These are phyloP conservation scores for Linnemannia schmuckeri DNA, from an alignment of 192 early-diverging fungal genomes.

Conservation along the genomic window DNA sequence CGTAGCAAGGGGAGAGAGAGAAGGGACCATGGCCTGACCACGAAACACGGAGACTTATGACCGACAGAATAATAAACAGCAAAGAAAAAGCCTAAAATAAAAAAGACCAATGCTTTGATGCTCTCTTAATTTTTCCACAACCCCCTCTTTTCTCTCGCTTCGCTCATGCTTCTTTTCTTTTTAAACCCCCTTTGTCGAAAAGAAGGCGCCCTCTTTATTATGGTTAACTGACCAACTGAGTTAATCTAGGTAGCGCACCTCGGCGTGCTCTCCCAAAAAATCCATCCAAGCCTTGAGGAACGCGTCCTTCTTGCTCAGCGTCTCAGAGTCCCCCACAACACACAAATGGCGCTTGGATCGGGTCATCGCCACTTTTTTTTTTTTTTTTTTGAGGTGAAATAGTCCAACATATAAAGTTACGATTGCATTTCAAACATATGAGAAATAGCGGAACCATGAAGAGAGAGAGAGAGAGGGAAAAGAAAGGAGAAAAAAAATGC, in stretches of 20 bases:
- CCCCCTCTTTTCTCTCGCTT: neutral
- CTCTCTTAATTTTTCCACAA: neutral
- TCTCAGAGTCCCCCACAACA: slow-evolving; percentile 83
- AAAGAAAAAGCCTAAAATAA: neutral
- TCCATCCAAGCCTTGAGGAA: slow-evolving; percentile 66
- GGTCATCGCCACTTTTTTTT: slow-evolving; percentile 82
- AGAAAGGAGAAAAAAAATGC: neutral
- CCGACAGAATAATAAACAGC: neutral
- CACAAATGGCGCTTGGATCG: slow-evolving; percentile 88
- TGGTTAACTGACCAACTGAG: no score
- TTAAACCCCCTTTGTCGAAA: neutral
- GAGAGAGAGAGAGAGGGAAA: neutral
- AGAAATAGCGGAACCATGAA: neutral
- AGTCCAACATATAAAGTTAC: neutral
- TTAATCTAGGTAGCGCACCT: slow-evolving; percentile 63
- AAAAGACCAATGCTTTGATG: neutral
- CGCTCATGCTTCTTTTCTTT: neutral
- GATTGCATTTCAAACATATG: neutral
- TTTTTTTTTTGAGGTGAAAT: slow-evolving; percentile 8
- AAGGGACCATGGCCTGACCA: slow-evolving; percentile 19
- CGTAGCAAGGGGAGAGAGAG: neutral
- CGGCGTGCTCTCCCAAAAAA: slow-evolving; percentile 61
- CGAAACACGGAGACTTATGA: slow-evolving; percentile 10
- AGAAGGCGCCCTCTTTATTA: neutral
- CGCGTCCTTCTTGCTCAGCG: slow-evolving; percentile 65